These are phyloP conservation scores for Kodamaea fungicola DNA, from an alignment of 1,139 yeast species.

Conservation along the genomic window DNA sequence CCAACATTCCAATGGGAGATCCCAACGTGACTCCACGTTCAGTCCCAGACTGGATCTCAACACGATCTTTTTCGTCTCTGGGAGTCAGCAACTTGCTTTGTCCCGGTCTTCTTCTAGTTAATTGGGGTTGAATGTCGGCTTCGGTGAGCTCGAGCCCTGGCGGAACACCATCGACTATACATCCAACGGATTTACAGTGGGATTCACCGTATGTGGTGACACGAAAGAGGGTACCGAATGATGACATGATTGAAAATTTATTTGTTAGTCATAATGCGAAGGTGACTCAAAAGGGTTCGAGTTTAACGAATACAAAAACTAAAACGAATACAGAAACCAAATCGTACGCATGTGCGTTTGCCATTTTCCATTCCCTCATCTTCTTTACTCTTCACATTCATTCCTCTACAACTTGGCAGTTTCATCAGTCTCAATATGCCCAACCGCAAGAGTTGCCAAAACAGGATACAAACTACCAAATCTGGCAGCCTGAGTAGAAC, in stretches of 20 bases:
- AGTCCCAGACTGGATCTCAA: slow-evolving; percentile 90
- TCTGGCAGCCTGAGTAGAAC: slow-evolving; percentile 51
- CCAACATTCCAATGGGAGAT: slow-evolving; percentile 93
- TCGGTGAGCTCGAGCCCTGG: slow-evolving; percentile 87
- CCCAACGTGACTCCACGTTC: slow-evolving; percentile 90
- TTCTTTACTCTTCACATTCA: no score
- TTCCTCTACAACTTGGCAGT: slow-evolving; percentile 10
- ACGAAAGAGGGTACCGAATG: slow-evolving; percentile 43
- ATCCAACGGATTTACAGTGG: slow-evolving; percentile 97
- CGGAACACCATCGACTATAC: slow-evolving; percentile 97
- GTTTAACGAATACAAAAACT: no score
- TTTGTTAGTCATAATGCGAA: slow-evolving; percentile 8
- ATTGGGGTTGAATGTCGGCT: slow-evolving; percentile 89
- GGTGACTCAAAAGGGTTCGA: no score
- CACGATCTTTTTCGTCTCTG: slow-evolving; percentile 90
- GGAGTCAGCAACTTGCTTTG: slow-evolving; percentile 92
- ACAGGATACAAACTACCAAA: slow-evolving; percentile 43
- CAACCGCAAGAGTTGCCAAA: slow-evolving; percentile 38
- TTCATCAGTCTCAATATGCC: slow-evolving; percentile 9
- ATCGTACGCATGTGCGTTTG: no score
- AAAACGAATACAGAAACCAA: no score
- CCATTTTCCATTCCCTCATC: no score
- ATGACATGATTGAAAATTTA: slow-evolving; percentile 29
- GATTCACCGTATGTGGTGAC: slow-evolving; percentile 98
- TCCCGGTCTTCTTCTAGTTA: slow-evolving; percentile 96